These are phyloP conservation scores for Thermomyces lanuginosus DNA, from an alignment of 2,329 filamentous ascomycete species.

Conservation along the genomic window DNA sequence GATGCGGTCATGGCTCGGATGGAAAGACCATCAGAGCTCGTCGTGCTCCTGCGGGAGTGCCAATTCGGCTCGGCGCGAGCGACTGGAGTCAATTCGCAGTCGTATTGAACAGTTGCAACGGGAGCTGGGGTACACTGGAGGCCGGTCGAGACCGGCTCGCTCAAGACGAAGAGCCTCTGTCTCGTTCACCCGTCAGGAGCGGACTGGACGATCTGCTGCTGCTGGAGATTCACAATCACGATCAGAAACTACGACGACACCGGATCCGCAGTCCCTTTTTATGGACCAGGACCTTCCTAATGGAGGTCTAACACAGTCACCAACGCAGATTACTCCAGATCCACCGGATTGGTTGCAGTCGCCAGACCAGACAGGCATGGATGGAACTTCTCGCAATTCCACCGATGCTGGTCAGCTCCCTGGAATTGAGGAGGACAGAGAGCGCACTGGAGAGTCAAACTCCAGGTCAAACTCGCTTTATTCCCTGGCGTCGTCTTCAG, in stretches of 20 bases:
- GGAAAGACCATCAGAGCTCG: too few species aligned
- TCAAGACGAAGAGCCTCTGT: conserved; percentile 8
- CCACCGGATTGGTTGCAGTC: conserved; percentile 16
- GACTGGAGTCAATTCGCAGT: conserved; percentile 14
- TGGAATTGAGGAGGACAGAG: conserved; percentile 9
- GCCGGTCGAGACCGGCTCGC: conserved; percentile 7
- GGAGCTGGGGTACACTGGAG: conserved; percentile 12
- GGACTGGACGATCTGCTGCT: conserved; percentile 7
- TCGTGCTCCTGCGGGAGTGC: too few species aligned
- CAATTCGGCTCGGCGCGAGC: conserved; percentile 10
- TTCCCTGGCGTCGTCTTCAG: conserved; percentile 24
- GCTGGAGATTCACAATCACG: too few species aligned
- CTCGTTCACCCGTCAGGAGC: too few species aligned
- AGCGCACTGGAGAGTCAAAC: too few species aligned
- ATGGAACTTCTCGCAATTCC: conserved; percentile 7
- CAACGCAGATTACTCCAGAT: conserved; percentile 20
- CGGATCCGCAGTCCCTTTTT: conserved; percentile 9
- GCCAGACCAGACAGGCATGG: conserved; percentile 10
- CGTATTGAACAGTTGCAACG: conserved; percentile 17
- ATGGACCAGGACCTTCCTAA: conserved; percentile 12
- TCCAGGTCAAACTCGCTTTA: conserved; percentile 27
- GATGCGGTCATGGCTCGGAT: conserved; percentile 18
- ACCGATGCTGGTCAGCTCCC: conserved; percentile 6
- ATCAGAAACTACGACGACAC: conserved; percentile 6
- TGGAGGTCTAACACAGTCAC: conserved; percentile 24